Evolutionary conservation across 148 eudicot species (phyloP), one percentile per base, ranked within the genome.

Genomic region (Vaccinium darrowii): DNA sequence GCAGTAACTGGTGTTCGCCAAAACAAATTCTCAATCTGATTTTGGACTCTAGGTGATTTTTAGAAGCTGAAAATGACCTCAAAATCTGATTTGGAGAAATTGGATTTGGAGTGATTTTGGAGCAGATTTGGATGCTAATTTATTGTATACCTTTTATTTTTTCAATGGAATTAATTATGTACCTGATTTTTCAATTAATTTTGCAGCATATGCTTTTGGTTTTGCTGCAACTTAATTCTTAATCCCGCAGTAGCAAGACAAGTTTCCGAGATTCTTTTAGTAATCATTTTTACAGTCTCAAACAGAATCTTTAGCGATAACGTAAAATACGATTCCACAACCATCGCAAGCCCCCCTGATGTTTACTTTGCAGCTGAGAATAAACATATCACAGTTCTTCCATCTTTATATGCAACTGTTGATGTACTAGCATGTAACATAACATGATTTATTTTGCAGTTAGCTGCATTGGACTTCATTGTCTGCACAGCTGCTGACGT

Each of bases 391-490:
- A 53, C 56, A 9, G 56, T 54, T 19, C 27, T 77, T 36, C 4
- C 2, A 50, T 67, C 3, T 8, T 18, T 47, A 43, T 19, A 43
- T 39, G 11, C 51, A 8, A 2, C 39, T 53, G 23, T 19, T 58
- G 51, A 33, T 81, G 18, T 25, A 10, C 54, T 39, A 14, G 23
- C 84, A 14, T 51, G 73, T 76, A 7, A 47, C 3, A 36, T 53
- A 4, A 33, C n/a, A 12, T 56, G 65, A 43, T 81, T 74, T 85
- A 25, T 83, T 84, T 54, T 82, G 88, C 88, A 97, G 99, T 81
- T 95, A 90, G 99, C 99, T 50, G 99, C 98, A 72, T 86, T 97
- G 84, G 99, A 97, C 91, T 97, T 92, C 90, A 94, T 97, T 85
- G 96, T 88, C 52, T 91, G 98, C 89, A 93, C 98, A 5, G 98